These are phyloP conservation scores for Rutstroemia sp. DNA, from an alignment of 2,329 filamentous ascomycete species.

Conservation along the genomic window DNA sequence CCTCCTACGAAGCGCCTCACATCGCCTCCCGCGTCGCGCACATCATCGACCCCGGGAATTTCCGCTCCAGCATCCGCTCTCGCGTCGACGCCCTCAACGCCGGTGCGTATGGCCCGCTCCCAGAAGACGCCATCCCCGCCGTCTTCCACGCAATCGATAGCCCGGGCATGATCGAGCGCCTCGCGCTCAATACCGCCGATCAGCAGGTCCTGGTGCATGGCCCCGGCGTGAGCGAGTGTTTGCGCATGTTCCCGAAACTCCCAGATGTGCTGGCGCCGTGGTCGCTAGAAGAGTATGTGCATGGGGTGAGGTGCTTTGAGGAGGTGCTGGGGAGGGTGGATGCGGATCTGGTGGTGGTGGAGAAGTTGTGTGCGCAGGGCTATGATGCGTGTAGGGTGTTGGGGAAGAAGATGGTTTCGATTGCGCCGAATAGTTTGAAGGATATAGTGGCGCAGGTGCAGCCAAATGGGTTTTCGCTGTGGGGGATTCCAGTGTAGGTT, in stretches of 20 bases:
- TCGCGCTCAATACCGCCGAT: constrained; percentile 21
- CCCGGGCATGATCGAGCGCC: constrained; percentile 29
- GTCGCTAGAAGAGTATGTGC: constrained; percentile 34
- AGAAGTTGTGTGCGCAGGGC: constrained; percentile 37
- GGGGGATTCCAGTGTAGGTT: constrained; percentile 35
- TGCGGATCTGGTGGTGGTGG: constrained; percentile 36
- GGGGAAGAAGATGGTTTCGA: constrained; percentile 30
- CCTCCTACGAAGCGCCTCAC: constrained; percentile 34
- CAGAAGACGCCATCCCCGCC: constrained; percentile 12
- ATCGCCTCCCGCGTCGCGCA: constrained; percentile 33
- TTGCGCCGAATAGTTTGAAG: constrained; percentile 40
- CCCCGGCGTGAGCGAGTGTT: neutral
- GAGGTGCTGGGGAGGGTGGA: constrained; percentile 33
- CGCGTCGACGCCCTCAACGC: constrained; percentile 9
- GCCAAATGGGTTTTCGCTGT: constrained; percentile 29
- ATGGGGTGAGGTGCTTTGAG: constrained; percentile 33
- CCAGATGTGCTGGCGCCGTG: constrained; percentile 29
- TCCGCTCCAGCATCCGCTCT: constrained; percentile 24
- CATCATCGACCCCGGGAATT: constrained; percentile 4
- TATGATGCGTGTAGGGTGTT: constrained; percentile 36
- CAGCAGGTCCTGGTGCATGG: neutral
- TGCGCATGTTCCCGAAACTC: constrained; percentile 5
- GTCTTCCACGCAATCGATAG: constrained; percentile 32
- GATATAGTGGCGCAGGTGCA: constrained; percentile 35
- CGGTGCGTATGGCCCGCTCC: constrained; percentile 1